Base-by-base conservation (phyloP, 306 rosid species). In the Sesbania bispinosa region DNA sequence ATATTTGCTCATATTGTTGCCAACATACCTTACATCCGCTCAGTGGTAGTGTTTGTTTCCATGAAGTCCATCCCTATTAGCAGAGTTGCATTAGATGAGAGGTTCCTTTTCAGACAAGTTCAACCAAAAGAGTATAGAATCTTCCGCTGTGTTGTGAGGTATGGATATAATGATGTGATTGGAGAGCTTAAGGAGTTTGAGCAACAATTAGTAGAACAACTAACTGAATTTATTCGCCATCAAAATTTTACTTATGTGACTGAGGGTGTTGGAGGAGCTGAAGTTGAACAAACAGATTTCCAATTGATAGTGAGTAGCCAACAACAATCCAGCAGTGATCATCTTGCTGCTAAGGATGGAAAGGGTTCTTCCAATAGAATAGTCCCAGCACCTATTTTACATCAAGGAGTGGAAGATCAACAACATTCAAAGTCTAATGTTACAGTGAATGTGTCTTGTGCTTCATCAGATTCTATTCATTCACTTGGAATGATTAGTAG, bases 81-180 rank as follows among this genome's bases (percentile, higher is more conserved):
- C 62, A 84, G 62, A 74, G 85, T 88, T 10, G 52, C 58, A 4
- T 1, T 46, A 15, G 80, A 80, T 4, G 89, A 89, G 78, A 80
- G 88, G 74, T 86, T 86, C 74, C 72, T 86, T 32, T 89, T 89
- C 27, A 62, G 89, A 7, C 88, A 84, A 8, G 77, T 89, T 15
- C 81, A 78, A 68, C 85, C 89, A 7, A 80, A 66, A 57, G 91
- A 86, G 60, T 81, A 74, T 13, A 39, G 64, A 6, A 79, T 89
- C 57, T 89, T 86, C 26, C 85, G 86, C 0, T 89, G 92, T 32
- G 92, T 86, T 2, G 92, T 80, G 20, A 88, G 95, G 79, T 79
- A 73, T 23, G 95, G 92, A 13, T 82, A 86, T 21, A 89, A 84
- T 9, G 92, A 86, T 26, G 53, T 15, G 7, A 47, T 79, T n/a